Evolutionary conservation across 2,329 filamentous ascomycete species (phyloP).

Genomic region (Phaeosphaeria sp.): DNA sequence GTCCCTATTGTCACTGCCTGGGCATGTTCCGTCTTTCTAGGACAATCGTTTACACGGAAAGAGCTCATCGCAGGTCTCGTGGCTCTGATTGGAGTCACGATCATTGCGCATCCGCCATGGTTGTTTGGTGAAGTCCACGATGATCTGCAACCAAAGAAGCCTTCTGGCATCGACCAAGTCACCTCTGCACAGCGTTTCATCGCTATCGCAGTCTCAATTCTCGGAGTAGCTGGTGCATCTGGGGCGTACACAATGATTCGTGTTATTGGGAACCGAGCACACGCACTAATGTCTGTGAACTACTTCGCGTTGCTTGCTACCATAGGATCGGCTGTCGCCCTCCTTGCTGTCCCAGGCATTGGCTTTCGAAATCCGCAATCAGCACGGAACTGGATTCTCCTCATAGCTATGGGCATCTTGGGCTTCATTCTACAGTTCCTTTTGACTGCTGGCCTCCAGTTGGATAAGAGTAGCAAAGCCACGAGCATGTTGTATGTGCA

Average conservation of each 20-base stretch:
- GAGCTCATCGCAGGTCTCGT: constrained; percentile 76
- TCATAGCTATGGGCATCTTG: constrained; percentile 69
- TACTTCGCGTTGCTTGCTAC: constrained; percentile 75
- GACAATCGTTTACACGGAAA: constrained; percentile 74
- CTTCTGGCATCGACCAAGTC: constrained; percentile 41
- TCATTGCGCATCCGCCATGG: constrained; percentile 74
- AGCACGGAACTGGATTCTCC: constrained; percentile 65
- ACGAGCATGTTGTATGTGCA: constrained; percentile 70
- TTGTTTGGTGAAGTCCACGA: constrained; percentile 51
- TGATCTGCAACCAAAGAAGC: constrained; percentile 10
- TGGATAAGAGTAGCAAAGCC: constrained; percentile 66
- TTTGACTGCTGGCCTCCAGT: constrained; percentile 74
- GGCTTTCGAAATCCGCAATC: constrained; percentile 61
- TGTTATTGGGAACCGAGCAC: constrained; percentile 76
- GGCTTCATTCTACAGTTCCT: constrained; percentile 84
- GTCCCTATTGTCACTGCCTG: constrained; percentile 77
- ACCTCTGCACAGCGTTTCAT: constrained; percentile 69
- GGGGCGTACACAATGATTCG: constrained; percentile 75
- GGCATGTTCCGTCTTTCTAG: constrained; percentile 72
- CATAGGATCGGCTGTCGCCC: constrained; percentile 65
- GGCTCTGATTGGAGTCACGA: constrained; percentile 75
- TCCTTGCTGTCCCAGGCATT: constrained; percentile 61
- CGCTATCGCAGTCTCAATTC: constrained; percentile 71
- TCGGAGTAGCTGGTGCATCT: constrained; percentile 76
- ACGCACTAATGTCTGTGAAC: constrained; percentile 79